Evolutionary conservation across 2,329 filamentous ascomycete species (phyloP).

Genomic region (Fusarium sp.): DNA sequence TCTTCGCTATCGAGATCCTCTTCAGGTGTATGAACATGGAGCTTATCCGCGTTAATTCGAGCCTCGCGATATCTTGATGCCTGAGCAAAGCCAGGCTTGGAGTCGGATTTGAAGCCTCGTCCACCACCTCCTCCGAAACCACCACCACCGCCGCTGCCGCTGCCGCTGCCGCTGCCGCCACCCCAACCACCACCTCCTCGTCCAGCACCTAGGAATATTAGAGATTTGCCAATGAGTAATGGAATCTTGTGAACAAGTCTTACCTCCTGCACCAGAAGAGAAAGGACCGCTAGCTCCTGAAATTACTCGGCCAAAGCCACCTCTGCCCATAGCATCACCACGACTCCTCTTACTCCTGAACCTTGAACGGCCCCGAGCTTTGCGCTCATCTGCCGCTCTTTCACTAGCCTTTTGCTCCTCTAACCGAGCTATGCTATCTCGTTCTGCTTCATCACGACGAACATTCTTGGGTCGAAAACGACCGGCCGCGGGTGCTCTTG

Average conservation of each 20-base stretch:
- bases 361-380: constrained; percentile 55
- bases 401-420: constrained; percentile 59
- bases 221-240: background rate
- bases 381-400: constrained; percentile 56
- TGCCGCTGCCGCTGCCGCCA: constrained; percentile 45
- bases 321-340: constrained; percentile 60
- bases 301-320: constrained; percentile 53
- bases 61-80: constrained; percentile 55
- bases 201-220: constrained; percentile 31
- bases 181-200: constrained; percentile 48
- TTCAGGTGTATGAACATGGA: constrained; percentile 59
- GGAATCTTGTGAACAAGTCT: constrained; percentile 23
- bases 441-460: constrained; percentile 63
- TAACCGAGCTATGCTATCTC: constrained; percentile 60
- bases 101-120: constrained; percentile 51
- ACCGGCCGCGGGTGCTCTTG: constrained; percentile 53
- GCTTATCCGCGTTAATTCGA: constrained; percentile 69
- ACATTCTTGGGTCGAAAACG: constrained; percentile 64
- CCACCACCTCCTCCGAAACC: constrained; percentile 50
- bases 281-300: constrained; percentile 57
- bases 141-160: constrained; percentile 42
- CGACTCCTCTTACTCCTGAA: constrained; percentile 59
- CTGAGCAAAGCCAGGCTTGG: constrained; percentile 56
- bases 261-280: constrained; percentile 50
- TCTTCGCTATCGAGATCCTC: constrained; percentile 62